phyloP scores from a whole-genome alignment of 2,329 filamentous ascomycete species.

The Intubia oerlemansii region DNA sequence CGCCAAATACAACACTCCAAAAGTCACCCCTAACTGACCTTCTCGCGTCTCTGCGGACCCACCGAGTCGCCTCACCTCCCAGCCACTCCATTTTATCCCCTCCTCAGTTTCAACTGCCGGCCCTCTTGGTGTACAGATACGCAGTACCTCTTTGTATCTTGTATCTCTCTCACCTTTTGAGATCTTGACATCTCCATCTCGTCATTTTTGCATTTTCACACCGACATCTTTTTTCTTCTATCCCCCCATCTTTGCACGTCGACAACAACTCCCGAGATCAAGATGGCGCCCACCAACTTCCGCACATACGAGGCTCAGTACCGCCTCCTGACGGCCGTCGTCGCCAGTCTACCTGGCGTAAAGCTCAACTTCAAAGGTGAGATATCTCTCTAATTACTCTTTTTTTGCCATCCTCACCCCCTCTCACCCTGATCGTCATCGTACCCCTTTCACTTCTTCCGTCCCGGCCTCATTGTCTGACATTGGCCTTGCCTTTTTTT shows the following conservation, averaged over 20 bases:
- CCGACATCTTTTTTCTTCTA: neutral
- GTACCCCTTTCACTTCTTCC: no score
- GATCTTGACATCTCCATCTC: no score
- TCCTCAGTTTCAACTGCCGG: neutral
- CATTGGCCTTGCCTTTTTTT: no score
- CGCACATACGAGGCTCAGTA: conserved; percentile 36
- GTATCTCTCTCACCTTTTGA: no score
- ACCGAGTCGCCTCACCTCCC: conserved; percentile 5
- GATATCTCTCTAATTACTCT: conserved; percentile 10
- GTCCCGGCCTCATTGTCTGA: no score
- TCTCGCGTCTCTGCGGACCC: conserved; percentile 2
- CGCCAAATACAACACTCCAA: no score
- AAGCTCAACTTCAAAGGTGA: conserved; percentile 42
- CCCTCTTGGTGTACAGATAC: no score
- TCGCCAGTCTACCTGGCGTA: conserved; percentile 31
- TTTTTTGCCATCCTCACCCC: no score
- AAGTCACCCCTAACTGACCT: conserved; percentile 4
- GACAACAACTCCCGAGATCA: neutral
- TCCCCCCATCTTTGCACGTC: neutral
- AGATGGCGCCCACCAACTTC: conserved; percentile 29
- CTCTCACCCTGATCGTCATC: no score
- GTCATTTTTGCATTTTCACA: neutral
- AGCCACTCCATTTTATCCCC: conserved; percentile 6
- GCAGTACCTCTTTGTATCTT: no score
- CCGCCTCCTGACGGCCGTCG: conserved; percentile 37